phyloP scores from a whole-genome alignment of 1,284 basidiomycete species.

The Xanthoconium separans region DNA sequence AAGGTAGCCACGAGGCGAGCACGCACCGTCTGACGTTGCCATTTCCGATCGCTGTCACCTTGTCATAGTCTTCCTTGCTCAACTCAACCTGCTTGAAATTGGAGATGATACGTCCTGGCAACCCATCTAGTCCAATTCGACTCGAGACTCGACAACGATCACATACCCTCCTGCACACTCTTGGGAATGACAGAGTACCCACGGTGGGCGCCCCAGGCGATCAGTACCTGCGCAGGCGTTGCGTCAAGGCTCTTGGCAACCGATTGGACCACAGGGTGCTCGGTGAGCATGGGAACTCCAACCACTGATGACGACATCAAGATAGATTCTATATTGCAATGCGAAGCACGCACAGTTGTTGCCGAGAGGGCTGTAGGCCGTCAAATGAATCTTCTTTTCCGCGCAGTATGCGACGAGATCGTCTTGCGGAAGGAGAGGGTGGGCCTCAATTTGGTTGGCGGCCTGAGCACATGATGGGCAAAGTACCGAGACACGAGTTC shows the following conservation, averaged over 20 bases:
- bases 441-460: constrained; percentile 83
- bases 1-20: neutral
- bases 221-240: constrained; percentile 66
- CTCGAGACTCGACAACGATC: neutral
- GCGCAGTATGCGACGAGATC: constrained; percentile 70
- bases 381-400: constrained; percentile 74
- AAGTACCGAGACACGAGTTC: neutral
- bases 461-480: constrained; percentile 33
- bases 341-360: constrained; percentile 56
- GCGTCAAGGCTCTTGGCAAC: constrained; percentile 58
- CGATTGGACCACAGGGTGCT: constrained; percentile 59
- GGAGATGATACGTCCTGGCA: constrained; percentile 52
- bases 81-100: constrained; percentile 74
- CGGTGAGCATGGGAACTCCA: constrained; percentile 59
- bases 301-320: constrained; percentile 39
- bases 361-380: constrained; percentile 85
- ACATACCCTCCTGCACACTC: constrained; percentile 52
- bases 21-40: constrained; percentile 49
- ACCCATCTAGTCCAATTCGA: neutral
- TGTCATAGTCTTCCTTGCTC: constrained; percentile 59
- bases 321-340: neutral
- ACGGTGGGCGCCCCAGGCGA: constrained; percentile 67
- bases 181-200: constrained; percentile 75
- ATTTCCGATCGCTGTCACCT: constrained; percentile 53
- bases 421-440: constrained; percentile 75